These are phyloP conservation scores for Margaritispora aquatica DNA, from an alignment of 495 filamentous ascomycete species.

Conservation along the genomic window DNA sequence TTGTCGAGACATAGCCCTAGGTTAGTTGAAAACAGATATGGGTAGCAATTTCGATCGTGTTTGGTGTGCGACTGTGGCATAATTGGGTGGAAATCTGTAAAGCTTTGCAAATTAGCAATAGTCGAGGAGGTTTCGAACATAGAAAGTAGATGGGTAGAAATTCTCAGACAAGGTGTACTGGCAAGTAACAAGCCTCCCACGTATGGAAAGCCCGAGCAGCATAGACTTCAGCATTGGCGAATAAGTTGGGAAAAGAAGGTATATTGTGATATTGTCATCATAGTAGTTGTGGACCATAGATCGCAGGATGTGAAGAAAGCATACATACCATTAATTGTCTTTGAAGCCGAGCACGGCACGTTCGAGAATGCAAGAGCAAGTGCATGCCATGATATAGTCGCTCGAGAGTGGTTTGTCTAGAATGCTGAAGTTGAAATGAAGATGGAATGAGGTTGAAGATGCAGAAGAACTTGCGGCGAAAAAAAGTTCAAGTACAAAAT, in stretches of 20 bases:
- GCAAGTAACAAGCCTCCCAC: slow-evolving; percentile 87
- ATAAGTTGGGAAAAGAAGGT: slow-evolving; percentile 90
- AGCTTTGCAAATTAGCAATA: slow-evolving; percentile 15
- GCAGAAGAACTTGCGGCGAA: too few relatives aligned
- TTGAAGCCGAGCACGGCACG: too few relatives aligned
- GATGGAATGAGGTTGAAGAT: too few relatives aligned
- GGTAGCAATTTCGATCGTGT: neutral
- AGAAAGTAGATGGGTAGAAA: neutral
- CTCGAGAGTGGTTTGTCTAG: too few relatives aligned
- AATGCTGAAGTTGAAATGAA: too few relatives aligned
- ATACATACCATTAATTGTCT: slow-evolving; percentile 14
- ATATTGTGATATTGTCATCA: slow-evolving; percentile 73
- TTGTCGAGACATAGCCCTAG: neutral
- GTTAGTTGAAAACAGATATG: neutral
- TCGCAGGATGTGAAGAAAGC: slow-evolving; percentile 16
- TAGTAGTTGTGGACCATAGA: slow-evolving; percentile 29
- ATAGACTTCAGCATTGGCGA: slow-evolving; percentile 85
- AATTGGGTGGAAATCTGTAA: too few relatives aligned
- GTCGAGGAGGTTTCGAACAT: neutral
- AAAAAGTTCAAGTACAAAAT: neutral
- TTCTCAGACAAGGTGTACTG: slow-evolving; percentile 91
- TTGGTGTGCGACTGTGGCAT: slow-evolving; percentile 11
- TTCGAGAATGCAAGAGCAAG: too few relatives aligned
- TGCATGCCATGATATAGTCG: too few relatives aligned
- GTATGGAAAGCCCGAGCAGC: slow-evolving; percentile 60